Percentiles rank a stretch among this genome's conserved stretches.
Conservation (phyloP, 2,329 filamentous ascomycete genomes). For the Colletotrichum eremochloae region DNA sequence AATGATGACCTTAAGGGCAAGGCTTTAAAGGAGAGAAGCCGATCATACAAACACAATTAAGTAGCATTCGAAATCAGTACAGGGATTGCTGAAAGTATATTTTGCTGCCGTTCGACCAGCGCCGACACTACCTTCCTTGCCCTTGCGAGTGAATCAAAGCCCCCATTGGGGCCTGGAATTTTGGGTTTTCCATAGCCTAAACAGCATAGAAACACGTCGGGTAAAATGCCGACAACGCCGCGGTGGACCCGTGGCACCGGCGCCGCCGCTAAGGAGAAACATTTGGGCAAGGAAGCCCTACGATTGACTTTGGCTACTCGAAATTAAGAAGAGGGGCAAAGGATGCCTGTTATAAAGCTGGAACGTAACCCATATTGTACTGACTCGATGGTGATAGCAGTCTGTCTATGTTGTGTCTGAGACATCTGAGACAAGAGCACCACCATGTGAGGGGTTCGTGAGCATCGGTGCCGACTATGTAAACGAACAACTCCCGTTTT, state of each 20-base stretch:
- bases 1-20: neutral
- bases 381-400: neutral
- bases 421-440: neutral
- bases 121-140: neutral
- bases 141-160: neutral
- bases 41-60: slow-evolving; percentile 12
- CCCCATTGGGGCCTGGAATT: slow-evolving; percentile 7
- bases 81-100: slow-evolving; percentile 19
- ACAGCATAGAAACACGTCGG: neutral
- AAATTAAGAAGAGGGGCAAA: neutral
- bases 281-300: neutral
- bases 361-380: neutral
- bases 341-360: neutral
- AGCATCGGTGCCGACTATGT: neutral
- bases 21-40: neutral
- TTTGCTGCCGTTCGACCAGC: neutral
- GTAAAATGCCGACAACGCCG: neutral
- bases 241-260: neutral
- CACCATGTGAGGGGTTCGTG: neutral
- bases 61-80: neutral
- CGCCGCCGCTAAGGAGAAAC: neutral
- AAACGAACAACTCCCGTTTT: neutral
- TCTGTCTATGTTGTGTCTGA: neutral
- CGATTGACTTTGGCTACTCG: slow-evolving; percentile 12
- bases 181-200: slow-evolving; percentile 12